Base-by-base conservation (phyloP, 306 rosid genomes). In the Pterocarpus santalinus region DNA sequence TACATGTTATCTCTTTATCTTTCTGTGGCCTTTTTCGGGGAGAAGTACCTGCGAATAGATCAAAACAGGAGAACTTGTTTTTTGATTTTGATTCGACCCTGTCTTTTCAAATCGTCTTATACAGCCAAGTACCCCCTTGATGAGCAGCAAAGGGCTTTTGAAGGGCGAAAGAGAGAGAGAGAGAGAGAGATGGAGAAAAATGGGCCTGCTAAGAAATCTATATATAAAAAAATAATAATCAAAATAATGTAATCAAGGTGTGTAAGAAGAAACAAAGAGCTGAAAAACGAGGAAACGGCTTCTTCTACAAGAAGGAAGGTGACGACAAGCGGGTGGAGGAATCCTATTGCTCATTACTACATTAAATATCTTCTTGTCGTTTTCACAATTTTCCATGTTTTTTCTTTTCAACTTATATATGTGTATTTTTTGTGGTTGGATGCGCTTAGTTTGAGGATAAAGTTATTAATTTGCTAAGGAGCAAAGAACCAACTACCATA, bases 351-450 rank as follows among this genome's bases (percentile, higher is more conserved):
- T 88, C 82, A 84, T 75, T 89, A 87, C 88, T 58, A 44, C 86
- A 86, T 82, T 93, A 91, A 93, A 91, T 91, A 91, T 95, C 98
- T 93, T 58, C 75, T 89, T 91, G 99, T 95, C 98, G 88, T 89
- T 95, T 95, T 91, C 99, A 69, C 82, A n/a, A 69, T 82, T 85
- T 22, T 73, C 72, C 72, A 68, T 77, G 12, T 77, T 75, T 82
- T 84, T 61, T 79, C 66, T 71, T 81, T 75, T 83, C 83, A 67
- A 58, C 68, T 85, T 76, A 38, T 55, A 32, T 75, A 22, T 39
- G 33, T 49, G 4, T 64, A 13, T 82, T 86, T 89, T 90, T 78
- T 93, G 97, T 91, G 97, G 97, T 91, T 89, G 97, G 92, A 93
- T 88, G 87, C 75, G 89, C 89, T 41, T 85, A 77, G 92, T 90